Conservation (phyloP, 2,329 filamentous ascomycete species). For the Periconia sp. region DNA sequence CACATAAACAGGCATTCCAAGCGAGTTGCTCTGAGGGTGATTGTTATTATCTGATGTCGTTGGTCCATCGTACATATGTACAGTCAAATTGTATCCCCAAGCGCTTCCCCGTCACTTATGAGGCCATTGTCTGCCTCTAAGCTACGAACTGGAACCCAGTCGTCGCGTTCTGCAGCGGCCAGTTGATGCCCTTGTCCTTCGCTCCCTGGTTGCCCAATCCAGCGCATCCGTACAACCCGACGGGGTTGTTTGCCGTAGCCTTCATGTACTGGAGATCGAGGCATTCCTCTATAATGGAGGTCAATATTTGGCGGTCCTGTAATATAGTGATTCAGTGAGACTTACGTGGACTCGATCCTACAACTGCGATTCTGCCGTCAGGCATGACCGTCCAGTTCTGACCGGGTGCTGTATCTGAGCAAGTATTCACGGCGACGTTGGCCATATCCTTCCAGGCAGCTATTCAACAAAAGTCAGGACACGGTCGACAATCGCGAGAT, state of each 20-base stretch:
- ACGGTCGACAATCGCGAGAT: too few relatives aligned
- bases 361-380: conserved; percentile 36
- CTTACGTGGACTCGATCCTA: conserved; percentile 26
- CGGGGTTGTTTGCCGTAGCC: conserved; percentile 38
- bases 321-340: not conserved
- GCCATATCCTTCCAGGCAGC: conserved; percentile 42
- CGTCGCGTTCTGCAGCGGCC: conserved; percentile 35
- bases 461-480: conserved; percentile 3
- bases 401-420: conserved; percentile 23
- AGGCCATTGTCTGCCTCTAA: too few relatives aligned
- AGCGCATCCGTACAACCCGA: conserved; percentile 39
- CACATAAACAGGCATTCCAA: too few relatives aligned
- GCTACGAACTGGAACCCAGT: too few relatives aligned
- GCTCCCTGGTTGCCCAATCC: conserved; percentile 37
- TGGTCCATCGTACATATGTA: too few relatives aligned
- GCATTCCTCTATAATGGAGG: conserved; percentile 26
- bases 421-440: conserved; percentile 30
- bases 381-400: conserved; percentile 36
- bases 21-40: too few relatives aligned
- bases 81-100: too few relatives aligned
- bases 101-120: too few relatives aligned
- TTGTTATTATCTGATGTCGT: too few relatives aligned
- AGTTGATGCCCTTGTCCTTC: conserved; percentile 42
- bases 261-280: conserved; percentile 40
- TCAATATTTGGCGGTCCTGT: not conserved